phyloP scores from a whole-genome alignment of 331 rosid species.

The Erythrophleum ivorense region DNA sequence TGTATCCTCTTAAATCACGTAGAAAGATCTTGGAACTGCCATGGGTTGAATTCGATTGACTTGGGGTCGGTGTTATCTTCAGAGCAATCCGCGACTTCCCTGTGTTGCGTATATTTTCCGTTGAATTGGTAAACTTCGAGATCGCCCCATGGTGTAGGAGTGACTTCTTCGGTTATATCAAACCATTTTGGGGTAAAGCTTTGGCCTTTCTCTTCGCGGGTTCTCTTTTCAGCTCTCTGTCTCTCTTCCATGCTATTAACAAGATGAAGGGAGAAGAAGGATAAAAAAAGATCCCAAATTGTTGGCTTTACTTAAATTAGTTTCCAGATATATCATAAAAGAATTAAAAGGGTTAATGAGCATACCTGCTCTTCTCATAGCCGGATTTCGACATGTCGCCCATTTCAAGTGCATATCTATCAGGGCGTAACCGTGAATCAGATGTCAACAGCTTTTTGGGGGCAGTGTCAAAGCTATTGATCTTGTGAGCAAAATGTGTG shows the following conservation, averaged over 20 bases:
- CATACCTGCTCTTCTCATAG: conserved; percentile 86
- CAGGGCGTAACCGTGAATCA: conserved; percentile 91
- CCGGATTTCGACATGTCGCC: conserved; percentile 83
- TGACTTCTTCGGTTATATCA: conserved; percentile 71
- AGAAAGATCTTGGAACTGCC: too few relatives aligned
- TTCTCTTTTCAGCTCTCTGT: conserved; percentile 84
- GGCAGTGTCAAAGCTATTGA: conserved; percentile 88
- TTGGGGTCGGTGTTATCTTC: too few relatives aligned
- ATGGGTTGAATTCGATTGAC: too few relatives aligned
- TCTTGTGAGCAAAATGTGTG: conserved; percentile 86
- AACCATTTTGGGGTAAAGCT: conserved; percentile 77
- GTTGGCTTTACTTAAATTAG: too few relatives aligned
- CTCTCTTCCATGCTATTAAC: conserved; percentile 78
- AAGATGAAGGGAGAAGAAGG: conserved; percentile 7
- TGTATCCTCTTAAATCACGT: too few relatives aligned
- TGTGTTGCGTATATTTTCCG: conserved; percentile 68
- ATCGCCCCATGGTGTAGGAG: conserved; percentile 92
- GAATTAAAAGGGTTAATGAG: not conserved
- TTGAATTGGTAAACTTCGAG: conserved; percentile 82
- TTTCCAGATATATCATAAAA: conserved; percentile 21
- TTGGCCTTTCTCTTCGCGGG: conserved; percentile 61
- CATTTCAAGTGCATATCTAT: conserved; percentile 81
- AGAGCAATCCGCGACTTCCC: too few relatives aligned
- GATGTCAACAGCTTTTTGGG: conserved; percentile 83
- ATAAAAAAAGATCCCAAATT: conserved; percentile 5